Percentiles rank a stretch among this genome's conserved stretches.
phyloP scores from a whole-genome alignment of 208 protist genomes.

The Naegleria lovaniensis region DNA sequence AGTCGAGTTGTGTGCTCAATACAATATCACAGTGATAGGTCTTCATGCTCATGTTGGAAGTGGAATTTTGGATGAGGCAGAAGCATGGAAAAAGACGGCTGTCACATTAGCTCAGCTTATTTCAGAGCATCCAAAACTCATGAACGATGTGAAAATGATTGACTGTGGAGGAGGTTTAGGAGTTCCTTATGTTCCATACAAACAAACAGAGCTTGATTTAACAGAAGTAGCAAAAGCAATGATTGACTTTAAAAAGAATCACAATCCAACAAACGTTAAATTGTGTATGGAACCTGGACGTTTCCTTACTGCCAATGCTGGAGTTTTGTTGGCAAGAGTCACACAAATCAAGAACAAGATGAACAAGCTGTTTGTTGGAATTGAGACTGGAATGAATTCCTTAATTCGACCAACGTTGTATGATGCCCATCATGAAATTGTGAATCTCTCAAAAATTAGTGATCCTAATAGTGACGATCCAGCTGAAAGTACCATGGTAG shows the following conservation, averaged over 20 bases:
- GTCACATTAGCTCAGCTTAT: background rate
- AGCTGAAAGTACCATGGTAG: background rate
- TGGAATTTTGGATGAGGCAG: constrained; percentile 5
- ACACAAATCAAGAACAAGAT: constrained; percentile 22
- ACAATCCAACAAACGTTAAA: background rate
- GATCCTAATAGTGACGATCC: background rate
- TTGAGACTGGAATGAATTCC: constrained; percentile 16
- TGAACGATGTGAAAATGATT: background rate
- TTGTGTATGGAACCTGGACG: constrained; percentile 14
- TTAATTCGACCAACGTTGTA: constrained; percentile 18
- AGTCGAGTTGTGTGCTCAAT: background rate
- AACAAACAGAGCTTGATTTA: background rate
- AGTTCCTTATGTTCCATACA: constrained; percentile 5
- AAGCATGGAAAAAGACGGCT: background rate
- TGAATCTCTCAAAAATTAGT: background rate
- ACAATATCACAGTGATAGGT: background rate
- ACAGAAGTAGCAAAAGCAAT: background rate
- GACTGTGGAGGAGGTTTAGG: constrained; percentile 16
- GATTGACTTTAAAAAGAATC: background rate
- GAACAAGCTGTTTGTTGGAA: background rate
- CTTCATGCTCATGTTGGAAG: constrained; percentile 21
- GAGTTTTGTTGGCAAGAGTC: background rate
- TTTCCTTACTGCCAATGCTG: background rate
- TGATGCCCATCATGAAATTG: background rate
- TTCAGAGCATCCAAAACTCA: background rate